Percentiles rank a stretch among this genome's conserved stretches.
Conservation (phyloP, 257 asterid genomes). For the Solanum bulbocastanum region DNA sequence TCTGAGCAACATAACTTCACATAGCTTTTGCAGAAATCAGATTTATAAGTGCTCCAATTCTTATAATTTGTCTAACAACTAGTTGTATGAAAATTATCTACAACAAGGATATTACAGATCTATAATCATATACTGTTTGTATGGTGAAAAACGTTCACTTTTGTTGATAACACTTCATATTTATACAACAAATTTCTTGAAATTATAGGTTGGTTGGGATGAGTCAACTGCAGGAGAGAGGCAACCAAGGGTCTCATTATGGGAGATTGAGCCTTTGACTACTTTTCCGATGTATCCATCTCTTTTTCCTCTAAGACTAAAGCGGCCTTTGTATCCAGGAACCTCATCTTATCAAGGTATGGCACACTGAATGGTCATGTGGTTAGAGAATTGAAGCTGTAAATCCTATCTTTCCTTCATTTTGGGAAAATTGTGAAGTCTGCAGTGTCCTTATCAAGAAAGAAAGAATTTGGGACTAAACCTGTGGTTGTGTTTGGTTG, state of each 20-base stretch:
- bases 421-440: background rate
- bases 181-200: background rate
- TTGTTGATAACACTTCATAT: background rate
- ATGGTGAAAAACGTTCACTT: background rate
- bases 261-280: slow-evolving; percentile 97
- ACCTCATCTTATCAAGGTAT: slow-evolving; percentile 88
- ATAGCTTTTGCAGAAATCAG: background rate
- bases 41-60: background rate
- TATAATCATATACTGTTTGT: background rate
- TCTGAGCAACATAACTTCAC: background rate
- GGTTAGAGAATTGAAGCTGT: background rate
- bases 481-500: background rate
- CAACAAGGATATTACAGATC: background rate
- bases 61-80: background rate
- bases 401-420: background rate
- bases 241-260: slow-evolving; percentile 92
- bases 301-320: slow-evolving; percentile 73
- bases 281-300: slow-evolving; percentile 99
- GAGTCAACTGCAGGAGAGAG: slow-evolving; percentile 97
- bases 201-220: slow-evolving; percentile 90
- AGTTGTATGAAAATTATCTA: background rate
- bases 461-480: background rate
- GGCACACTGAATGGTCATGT: background rate
- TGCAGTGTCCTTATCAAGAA: background rate
- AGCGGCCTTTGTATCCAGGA: slow-evolving; percentile 98